These are phyloP conservation scores for Leptomonas pyrrhocoris DNA, from an alignment of 208 protist genomes.

Conservation along the genomic window DNA sequence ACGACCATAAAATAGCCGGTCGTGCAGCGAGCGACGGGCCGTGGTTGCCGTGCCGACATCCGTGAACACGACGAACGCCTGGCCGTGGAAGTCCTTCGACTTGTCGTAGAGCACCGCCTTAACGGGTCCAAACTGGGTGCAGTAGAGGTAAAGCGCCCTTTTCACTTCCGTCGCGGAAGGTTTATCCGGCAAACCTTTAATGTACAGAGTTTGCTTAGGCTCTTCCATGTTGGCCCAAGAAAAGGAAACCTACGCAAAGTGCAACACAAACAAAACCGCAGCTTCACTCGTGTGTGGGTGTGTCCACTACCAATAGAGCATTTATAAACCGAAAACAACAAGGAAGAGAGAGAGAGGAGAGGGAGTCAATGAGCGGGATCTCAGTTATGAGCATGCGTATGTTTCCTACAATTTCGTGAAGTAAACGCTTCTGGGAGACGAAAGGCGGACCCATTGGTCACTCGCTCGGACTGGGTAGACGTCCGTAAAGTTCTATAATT, in stretches of 20 bases:
- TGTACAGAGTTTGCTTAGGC: conserved; percentile 87
- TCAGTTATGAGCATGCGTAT: no score
- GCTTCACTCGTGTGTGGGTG: not conserved
- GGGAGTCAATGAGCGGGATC: no score
- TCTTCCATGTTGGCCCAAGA: conserved; percentile 48
- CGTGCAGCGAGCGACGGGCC: conserved; percentile 65
- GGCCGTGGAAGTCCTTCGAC: conserved; percentile 66
- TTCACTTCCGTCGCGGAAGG: conserved; percentile 71
- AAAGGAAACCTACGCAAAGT: no score
- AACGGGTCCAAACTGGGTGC: conserved; percentile 87
- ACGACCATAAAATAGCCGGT: conserved; percentile 72
- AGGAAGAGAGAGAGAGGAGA: no score
- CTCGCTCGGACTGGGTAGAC: no score
- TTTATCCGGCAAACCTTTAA: conserved; percentile 85
- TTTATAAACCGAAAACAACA: no score
- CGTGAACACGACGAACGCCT: conserved; percentile 88
- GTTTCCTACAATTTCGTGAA: no score
- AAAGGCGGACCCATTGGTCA: no score
- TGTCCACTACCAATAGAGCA: not conserved
- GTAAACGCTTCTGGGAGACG: no score
- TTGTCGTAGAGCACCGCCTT: conserved; percentile 70
- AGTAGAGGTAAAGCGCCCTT: conserved; percentile 80
- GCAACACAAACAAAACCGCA: not conserved
- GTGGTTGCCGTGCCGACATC: conserved; percentile 85
- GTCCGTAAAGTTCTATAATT: no score